Base-by-base conservation (phyloP, 2,329 filamentous ascomycete genomes). In the Stachybotrys chartarum region DNA sequence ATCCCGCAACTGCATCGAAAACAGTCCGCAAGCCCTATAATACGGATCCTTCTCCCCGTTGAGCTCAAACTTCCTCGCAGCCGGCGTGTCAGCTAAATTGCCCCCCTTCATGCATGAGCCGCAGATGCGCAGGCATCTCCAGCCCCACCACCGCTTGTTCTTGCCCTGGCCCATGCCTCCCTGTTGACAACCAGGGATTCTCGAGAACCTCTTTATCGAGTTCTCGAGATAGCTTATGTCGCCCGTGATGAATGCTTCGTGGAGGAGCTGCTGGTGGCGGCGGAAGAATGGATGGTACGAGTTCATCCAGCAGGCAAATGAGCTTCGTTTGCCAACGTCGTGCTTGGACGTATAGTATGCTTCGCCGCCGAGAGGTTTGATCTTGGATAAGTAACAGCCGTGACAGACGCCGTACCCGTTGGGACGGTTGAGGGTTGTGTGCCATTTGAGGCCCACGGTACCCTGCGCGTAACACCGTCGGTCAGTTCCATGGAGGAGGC, bases 141-240 rank as follows among this genome's bases (percentile, higher is more conserved):
- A 54, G 14, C 53, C 53, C 53, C 53, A 54, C 53, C 53, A 54
- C 11, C 53, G 53, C 18, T 50, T 54, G 35, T 46, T 54, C 46
- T 54, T 54, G 46, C 53, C 53, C 32, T 54, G 53, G n/a, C 47
- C 53, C 53, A 54, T 54, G 12, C 53, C 53, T 14, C 53, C 53
- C 30, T 54, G 53, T 14, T 54, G 53, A 32, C 53, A 54, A 14
- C 53, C 53, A 3, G 53, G 53, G 30, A 54, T 24, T 30, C 47
- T 39, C 12, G 30, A 18, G 11, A 50, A 50, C 31, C 45, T 50
- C 17, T n/a, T 30, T 17, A 42, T 30, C 18, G 53, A 45, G 14
- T 45, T 54, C 18, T 54, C 53, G 5, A 54, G 53, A 30, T 42
- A 47, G 30, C 18, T 50, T n/a, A 54, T 12, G 47, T 54, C 53